Percentiles rank a stretch among this genome's conserved stretches.
These are phyloP conservation scores for Fusarium sp. DNA, from an alignment of 2,329 filamentous ascomycete genomes.

Conservation along the genomic window DNA sequence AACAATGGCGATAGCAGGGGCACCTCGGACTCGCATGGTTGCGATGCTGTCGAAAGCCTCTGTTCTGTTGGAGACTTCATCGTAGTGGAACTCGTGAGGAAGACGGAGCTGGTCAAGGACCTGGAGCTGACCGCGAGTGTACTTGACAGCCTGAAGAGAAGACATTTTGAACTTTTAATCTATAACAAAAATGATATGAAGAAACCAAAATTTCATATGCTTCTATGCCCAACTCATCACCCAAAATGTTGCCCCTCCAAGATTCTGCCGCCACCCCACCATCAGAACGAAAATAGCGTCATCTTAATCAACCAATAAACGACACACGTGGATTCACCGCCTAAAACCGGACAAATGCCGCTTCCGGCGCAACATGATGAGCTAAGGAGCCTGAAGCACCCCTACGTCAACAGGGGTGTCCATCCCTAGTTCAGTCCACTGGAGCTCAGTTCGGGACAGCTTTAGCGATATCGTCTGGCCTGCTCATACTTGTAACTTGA, in stretches of 20 bases:
- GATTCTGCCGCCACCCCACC: constrained; percentile 50
- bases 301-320: constrained; percentile 31
- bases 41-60: constrained; percentile 87
- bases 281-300: constrained; percentile 35
- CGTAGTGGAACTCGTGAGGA: constrained; percentile 83
- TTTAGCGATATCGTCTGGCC: constrained; percentile 28
- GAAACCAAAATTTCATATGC: neutral
- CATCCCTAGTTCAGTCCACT: constrained; percentile 3
- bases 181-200: neutral
- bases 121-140: constrained; percentile 75
- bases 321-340: constrained; percentile 34
- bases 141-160: constrained; percentile 81
- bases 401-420: constrained; percentile 33
- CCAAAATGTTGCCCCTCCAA: constrained; percentile 46
- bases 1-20: constrained; percentile 98
- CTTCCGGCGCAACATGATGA: constrained; percentile 44
- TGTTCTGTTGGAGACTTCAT: constrained; percentile 74
- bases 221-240: constrained; percentile 15
- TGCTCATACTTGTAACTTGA: constrained; percentile 24
- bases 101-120: constrained; percentile 87
- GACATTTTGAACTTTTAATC: constrained; percentile 54
- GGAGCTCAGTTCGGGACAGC: constrained; percentile 43
- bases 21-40: constrained; percentile 80
- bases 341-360: constrained; percentile 44
- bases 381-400: constrained; percentile 23